phyloP scores from a whole-genome alignment of 148 eudicot genomes.

The Amaranthus palmeri region DNA sequence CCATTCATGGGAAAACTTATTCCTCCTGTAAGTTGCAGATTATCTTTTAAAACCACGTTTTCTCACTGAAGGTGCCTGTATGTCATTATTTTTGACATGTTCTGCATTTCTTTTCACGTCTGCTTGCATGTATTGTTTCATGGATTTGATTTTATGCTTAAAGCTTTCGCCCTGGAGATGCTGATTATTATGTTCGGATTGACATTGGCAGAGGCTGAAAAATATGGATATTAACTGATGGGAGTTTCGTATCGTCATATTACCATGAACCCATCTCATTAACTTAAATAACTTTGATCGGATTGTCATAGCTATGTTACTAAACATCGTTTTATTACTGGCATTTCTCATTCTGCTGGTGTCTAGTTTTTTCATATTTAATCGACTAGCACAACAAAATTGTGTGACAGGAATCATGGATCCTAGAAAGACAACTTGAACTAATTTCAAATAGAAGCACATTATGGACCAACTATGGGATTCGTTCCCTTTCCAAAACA shows the following conservation, averaged over 20 bases:
- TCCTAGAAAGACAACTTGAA: conserved; percentile 81
- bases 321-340: background rate
- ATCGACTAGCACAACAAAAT: conserved; percentile 1
- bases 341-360: background rate
- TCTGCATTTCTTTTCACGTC: background rate
- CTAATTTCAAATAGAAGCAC: conserved; percentile 75
- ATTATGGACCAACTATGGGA: conserved; percentile 77
- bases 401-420: conserved; percentile 55
- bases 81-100: background rate
- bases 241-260: no score
- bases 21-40: conserved; percentile 70
- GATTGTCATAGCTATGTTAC: background rate
- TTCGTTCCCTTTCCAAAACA: conserved; percentile 83
- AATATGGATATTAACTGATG: no score
- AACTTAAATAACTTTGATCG: background rate
- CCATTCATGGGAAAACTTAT: conserved; percentile 80
- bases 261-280: no score
- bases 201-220: no score
- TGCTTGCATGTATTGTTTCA: no score
- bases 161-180: no score
- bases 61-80: background rate
- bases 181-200: no score
- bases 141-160: no score
- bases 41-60: background rate
- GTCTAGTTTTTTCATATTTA: background rate